Base-by-base conservation (phyloP, 2,329 filamentous ascomycete species). In the Chaetomiaceae sp. region DNA sequence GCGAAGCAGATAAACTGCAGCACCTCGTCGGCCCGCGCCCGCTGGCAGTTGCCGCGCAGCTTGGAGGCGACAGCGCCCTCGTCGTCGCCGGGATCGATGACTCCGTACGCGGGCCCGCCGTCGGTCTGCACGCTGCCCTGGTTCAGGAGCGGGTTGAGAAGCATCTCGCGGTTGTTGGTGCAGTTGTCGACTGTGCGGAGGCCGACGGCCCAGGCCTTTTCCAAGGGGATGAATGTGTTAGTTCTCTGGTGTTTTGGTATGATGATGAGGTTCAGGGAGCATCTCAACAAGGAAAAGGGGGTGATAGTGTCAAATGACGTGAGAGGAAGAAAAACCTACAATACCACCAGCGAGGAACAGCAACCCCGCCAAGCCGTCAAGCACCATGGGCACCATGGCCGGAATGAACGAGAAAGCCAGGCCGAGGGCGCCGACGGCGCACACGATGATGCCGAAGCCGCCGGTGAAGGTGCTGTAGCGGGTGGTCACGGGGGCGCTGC, bases 281-380 rank as follows among this genome's bases (percentile, higher is more conserved):
- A 27, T 27, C 19, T 31, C 19, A 42, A 20, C 27, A 23, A 19
- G 36, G 19, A 3, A 6, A 9, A 45, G 33, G 29, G 17, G n/a
- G n/a, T n/a, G n/a, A n/a, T n/a, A n/a, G n/a, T n/a, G n/a, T n/a
- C n/a, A n/a, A n/a, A n/a, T 14, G 44, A 27, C 19, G 27, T 17
- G 25, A 37, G 22, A 40, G 27, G 47, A 23, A 31, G 19, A 12
- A 29, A n/a, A 7, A 58, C 59, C 15, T 55, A 63, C 60, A n/a
- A 63, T 63, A 4, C 61, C 61, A 20, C 57, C 61, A 1, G 44
- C 59, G 5, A 60, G 47, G 20, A 59, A 55, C n/a, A 63, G 33
- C 7, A 61, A 7, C 3, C 40, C 55, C 0, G 47, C 20, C 1
- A 63, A 9, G 12, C 17, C 54, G 47, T 63, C 61, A 3, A 60